Conservation (phyloP, 176 grass and related monocot genomes). For the Oryza glaberrima region DNA sequence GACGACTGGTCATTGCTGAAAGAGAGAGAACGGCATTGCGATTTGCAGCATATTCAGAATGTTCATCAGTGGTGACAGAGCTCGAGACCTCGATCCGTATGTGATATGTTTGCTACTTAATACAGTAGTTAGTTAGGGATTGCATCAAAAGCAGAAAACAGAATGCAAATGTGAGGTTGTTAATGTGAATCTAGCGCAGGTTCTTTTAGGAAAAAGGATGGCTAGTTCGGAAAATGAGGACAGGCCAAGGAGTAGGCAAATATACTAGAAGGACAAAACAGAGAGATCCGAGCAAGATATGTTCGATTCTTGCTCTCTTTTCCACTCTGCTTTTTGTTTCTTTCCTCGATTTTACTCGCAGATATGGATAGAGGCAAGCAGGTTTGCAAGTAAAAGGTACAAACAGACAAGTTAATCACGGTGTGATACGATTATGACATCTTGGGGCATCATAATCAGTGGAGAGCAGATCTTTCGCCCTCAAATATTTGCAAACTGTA, state of each 20-base stretch:
- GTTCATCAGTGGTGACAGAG: conserved; percentile 5
- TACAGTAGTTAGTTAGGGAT: not conserved
- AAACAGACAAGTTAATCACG: not conserved
- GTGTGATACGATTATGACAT: not conserved
- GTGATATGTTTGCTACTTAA: conserved; percentile 13
- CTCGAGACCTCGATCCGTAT: conserved; percentile 8
- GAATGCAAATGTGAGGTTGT: not conserved
- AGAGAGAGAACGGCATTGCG: not conserved
- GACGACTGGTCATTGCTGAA: not conserved
- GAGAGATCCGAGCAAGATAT: conserved; percentile 16
- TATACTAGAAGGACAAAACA: not conserved
- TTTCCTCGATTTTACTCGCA: not conserved
- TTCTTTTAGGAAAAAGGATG: conserved; percentile 23
- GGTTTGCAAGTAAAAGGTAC: not conserved
- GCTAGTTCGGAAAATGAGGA: conserved; percentile 15
- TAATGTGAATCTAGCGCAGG: not conserved
- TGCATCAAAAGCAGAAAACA: conserved; percentile 39
- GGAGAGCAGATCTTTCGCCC: not conserved
- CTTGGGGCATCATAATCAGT: conserved; percentile 16
- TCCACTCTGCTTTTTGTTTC: conserved; percentile 27
- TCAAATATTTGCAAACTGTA: not conserved
- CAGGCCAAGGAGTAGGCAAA: not conserved
- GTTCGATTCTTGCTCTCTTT: not conserved
- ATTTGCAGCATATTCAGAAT: not conserved
- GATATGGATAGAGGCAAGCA: not conserved